phyloP scores from a whole-genome alignment of 371 early-diverging fungal genomes.

The Apophysomyces sp. region DNA sequence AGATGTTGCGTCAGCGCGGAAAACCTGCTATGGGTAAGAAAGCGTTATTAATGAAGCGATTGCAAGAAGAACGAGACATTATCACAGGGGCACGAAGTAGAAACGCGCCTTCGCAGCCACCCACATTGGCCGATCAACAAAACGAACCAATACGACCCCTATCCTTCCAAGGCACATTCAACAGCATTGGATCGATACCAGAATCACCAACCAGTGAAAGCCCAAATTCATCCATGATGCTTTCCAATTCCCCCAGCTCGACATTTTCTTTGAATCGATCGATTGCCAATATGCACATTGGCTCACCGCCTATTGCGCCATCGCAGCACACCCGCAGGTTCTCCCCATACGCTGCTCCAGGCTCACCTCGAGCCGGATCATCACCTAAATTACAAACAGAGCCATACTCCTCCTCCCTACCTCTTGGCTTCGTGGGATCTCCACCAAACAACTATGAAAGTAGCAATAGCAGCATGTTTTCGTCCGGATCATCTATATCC shows the following conservation, averaged over 20 bases:
- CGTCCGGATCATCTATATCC: conserved; percentile 5
- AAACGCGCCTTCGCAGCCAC: conserved; percentile 15
- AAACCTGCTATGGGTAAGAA: conserved; percentile 57
- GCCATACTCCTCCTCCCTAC: conserved; percentile 17
- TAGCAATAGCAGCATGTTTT: conserved; percentile 1
- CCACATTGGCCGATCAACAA: background rate
- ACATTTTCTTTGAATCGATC: conserved; percentile 23
- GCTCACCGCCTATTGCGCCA: conserved; percentile 16
- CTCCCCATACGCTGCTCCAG: conserved; percentile 25
- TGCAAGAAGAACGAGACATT: conserved; percentile 54
- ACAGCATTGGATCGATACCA: background rate
- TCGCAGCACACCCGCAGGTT: conserved; percentile 22
- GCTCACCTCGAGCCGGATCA: conserved; percentile 23
- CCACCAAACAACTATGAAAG: conserved; percentile 8
- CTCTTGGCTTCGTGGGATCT: conserved; percentile 4
- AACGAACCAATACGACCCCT: background rate
- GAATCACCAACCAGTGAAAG: conserved; percentile 19
- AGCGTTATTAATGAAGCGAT: conserved; percentile 29
- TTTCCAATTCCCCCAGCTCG: conserved; percentile 12
- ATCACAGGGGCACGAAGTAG: conserved; percentile 27
- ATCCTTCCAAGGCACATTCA: background rate
- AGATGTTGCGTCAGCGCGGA: conserved; percentile 54
- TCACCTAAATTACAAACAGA: conserved; percentile 14
- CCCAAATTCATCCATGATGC: conserved; percentile 1
- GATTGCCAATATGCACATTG: conserved; percentile 32